Conservation (phyloP, 148 eudicot species). For the Polygonum maritimum region DNA sequence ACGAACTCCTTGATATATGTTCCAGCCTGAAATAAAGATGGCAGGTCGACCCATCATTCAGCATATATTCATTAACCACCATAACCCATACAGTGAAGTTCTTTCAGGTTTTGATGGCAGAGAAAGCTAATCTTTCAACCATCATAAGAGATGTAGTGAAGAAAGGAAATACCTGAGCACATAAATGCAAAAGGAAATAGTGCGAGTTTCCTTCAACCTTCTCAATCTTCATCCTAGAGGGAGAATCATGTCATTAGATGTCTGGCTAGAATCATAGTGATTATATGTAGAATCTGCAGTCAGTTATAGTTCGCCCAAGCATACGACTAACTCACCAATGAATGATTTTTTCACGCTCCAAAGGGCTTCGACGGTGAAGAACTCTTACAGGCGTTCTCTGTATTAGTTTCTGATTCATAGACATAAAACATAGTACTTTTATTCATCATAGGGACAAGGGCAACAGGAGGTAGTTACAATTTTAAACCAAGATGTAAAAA, state of each 20-base stretch:
- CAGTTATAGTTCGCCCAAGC: neutral
- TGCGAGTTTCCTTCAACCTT: slow-evolving; percentile 68
- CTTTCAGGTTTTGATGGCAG: too few species aligned
- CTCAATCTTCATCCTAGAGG: slow-evolving; percentile 79
- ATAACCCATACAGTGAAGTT: too few species aligned
- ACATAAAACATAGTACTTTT: neutral
- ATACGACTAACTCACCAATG: slow-evolving; percentile 51
- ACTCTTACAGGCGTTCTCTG: slow-evolving; percentile 96
- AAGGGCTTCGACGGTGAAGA: slow-evolving; percentile 95
- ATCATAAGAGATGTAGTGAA: neutral
- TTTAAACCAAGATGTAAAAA: neutral
- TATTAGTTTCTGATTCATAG: slow-evolving; percentile 43
- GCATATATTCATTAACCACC: neutral
- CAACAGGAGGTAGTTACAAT: neutral
- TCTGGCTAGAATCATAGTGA: neutral
- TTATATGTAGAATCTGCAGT: neutral
- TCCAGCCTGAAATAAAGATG: slow-evolving; percentile 58
- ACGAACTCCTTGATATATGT: slow-evolving; percentile 97
- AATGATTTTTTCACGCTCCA: slow-evolving; percentile 81
- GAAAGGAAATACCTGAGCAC: slow-evolving; percentile 67
- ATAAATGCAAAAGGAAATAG: slow-evolving; percentile 80
- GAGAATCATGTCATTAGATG: neutral
- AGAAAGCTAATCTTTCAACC: neutral
- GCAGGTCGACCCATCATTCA: neutral
- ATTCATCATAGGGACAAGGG: neutral